Evolutionary conservation across 2,329 filamentous ascomycete species (phyloP).

Genomic region (Pyrenochaeta sp.): DNA sequence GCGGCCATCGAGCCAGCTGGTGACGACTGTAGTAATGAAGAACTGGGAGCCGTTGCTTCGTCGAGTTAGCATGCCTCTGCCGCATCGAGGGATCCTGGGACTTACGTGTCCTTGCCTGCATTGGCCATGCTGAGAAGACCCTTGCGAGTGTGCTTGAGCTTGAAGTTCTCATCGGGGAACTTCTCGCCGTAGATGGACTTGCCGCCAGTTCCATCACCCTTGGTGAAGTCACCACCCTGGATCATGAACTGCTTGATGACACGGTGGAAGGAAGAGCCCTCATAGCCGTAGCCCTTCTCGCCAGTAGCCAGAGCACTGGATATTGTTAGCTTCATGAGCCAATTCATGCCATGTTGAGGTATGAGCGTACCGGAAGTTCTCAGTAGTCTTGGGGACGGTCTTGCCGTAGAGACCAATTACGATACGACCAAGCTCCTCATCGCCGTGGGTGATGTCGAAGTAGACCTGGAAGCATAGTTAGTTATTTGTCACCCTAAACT

Average conservation of each 20-base stretch:
- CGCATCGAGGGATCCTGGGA: too few species aligned
- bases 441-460: slow-evolving; percentile 83
- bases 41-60: slow-evolving; percentile 75
- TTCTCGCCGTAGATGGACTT: slow-evolving; percentile 88
- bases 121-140: slow-evolving; percentile 76
- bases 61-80: too few species aligned
- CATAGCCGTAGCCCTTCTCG: slow-evolving; percentile 85
- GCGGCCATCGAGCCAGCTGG: slow-evolving; percentile 80
- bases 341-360: not conserved
- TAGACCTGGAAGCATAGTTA: slow-evolving; percentile 62
- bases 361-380: slow-evolving; percentile 64
- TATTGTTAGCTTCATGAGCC: slow-evolving; percentile 13
- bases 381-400: slow-evolving; percentile 78
- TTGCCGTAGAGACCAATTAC: slow-evolving; percentile 87
- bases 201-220: slow-evolving; percentile 80
- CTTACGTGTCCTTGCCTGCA: slow-evolving; percentile 83
- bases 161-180: slow-evolving; percentile 93
- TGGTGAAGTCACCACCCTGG: slow-evolving; percentile 83
- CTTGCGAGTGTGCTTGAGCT: slow-evolving; percentile 88
- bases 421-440: slow-evolving; percentile 75
- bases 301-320: slow-evolving; percentile 80
- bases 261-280: slow-evolving; percentile 85
- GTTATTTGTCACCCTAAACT: too few species aligned
- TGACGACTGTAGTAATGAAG: slow-evolving; percentile 87
- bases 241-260: slow-evolving; percentile 94